Base-by-base conservation (phyloP, 441 rosid genomes). In the Euphorbia schlechtendalii region DNA sequence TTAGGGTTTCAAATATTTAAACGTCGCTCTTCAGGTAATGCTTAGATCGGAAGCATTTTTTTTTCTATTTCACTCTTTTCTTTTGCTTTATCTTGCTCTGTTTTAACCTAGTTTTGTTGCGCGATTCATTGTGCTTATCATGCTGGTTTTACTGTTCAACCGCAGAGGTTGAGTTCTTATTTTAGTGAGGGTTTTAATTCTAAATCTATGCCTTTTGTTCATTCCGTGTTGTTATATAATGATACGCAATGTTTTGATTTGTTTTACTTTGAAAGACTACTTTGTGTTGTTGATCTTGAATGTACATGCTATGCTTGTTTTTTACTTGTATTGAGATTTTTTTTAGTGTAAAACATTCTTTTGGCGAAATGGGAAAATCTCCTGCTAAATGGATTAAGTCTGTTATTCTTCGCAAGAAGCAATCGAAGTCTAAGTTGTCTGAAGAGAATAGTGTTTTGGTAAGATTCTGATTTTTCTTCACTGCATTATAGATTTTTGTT, bases 341-440 rank as follows among this genome's bases (percentile, higher is more conserved):
- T n/a, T n/a, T n/a, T 61, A 66, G 69, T 30, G 7, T 28, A 14
- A 41, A n/a, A 7, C 14, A 36, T 17, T 22, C 10, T 2, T 27
- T 1, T 15, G 4, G 53, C 66, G 71, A 49, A 64, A 92, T 92
- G 98, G 92, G 98, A 25, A 75, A 59, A 38, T 75, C 78, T 45
- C 70, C 75, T 0, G 75, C 67, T 46, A 75, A 68, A 55, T 75
- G 98, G 97, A 74, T 92, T 71, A 92, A 83, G 87, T 77, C 80
- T 28, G 66, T 92, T 48, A 73, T 85, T 51, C 85, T 76, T 40
- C 86, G 90, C 59, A 92, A 85, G 88, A 88, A 83, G 64, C 82
- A 91, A 57, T 83, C 94, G 0, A 92, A 84, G 64, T 85, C 92
- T 52, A 84, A 71, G 68, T 69, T 84, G 69, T 81, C 88, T 21